Conservation (phyloP, 257 asterid genomes). For the Penstemon barbatus region DNA sequence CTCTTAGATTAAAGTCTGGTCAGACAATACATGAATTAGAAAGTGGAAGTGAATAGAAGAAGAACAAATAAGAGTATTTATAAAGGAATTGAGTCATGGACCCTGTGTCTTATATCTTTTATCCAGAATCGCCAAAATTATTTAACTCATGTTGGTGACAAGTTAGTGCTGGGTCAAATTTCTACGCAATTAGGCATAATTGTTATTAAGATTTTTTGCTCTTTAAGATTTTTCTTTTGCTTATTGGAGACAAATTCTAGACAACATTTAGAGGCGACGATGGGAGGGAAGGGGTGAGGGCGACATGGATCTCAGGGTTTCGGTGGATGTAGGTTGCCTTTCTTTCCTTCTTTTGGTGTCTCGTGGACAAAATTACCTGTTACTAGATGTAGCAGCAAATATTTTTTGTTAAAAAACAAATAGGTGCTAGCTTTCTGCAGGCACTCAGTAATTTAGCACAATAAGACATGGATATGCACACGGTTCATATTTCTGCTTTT, state of each 20-base stretch:
- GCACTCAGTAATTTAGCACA: conserved; percentile 10
- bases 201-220: no score
- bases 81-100: background rate
- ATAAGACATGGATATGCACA: background rate
- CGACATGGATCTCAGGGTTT: background rate
- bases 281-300: background rate
- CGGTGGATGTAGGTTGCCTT: background rate
- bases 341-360: background rate
- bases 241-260: background rate
- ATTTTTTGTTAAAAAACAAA: background rate
- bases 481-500: background rate
- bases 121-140: background rate
- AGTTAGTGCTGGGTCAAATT: background rate
- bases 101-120: background rate
- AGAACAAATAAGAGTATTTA: background rate
- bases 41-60: background rate
- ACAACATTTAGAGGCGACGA: background rate
- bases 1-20: background rate
- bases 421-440: background rate
- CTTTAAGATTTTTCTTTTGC: no score
- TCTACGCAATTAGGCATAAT: background rate
- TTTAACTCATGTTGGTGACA: background rate
- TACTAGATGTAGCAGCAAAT: background rate
- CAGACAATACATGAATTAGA: background rate
- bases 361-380: background rate